Base-by-base conservation (phyloP, 2,329 filamentous ascomycete genomes). In the Penicillium olsonii region DNA sequence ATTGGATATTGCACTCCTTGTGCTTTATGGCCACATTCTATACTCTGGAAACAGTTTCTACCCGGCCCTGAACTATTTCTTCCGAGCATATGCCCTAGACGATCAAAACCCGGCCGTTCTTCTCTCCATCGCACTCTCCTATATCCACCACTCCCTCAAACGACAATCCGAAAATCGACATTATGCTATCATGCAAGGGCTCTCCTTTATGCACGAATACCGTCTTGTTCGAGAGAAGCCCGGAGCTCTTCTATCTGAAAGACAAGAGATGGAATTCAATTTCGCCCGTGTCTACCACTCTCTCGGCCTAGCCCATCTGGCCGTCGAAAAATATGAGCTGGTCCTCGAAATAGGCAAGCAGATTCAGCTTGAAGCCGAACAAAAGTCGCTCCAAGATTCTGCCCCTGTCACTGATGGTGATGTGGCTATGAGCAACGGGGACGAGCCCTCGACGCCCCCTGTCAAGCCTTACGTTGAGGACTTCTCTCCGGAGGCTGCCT, bases 151-250 rank as follows among this genome's bases (percentile, higher is more conserved):
- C 67, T 87, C 88, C 0, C 81, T 96, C 64, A 96, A 97, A 69
- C 83, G 92, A 2, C 90, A 95, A 68, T 85, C 87, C 0, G 90
- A 92, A 40, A 97, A 97, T 66, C 79, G 94, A 2, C 92, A 97
- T 66, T 92, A 89, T 64, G 83, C 91, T 34, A 84, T 96, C 35
- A 79, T 90, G 56, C 92, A 97, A 68, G 94, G 91, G 0, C 80
- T 96, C 42, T 78, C 85, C 0, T 96, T 96, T 62, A 72, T 97
- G 49, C 83, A 86, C 49, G 77, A 83, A 29, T 95, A 95, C 70
- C 86, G 88, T 57, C 77, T 83, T 2, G 66, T 83, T 20, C 79
- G 87, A 20, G 74, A 52, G 70, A 75, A 52, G 67, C 65, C 70
- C 26, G 71, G 69, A 5, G 66, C 66, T 8, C 58, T 71, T 5